Base-by-base conservation (phyloP, 78 protist species). In the Capsaspora owczarzaki region DNA sequence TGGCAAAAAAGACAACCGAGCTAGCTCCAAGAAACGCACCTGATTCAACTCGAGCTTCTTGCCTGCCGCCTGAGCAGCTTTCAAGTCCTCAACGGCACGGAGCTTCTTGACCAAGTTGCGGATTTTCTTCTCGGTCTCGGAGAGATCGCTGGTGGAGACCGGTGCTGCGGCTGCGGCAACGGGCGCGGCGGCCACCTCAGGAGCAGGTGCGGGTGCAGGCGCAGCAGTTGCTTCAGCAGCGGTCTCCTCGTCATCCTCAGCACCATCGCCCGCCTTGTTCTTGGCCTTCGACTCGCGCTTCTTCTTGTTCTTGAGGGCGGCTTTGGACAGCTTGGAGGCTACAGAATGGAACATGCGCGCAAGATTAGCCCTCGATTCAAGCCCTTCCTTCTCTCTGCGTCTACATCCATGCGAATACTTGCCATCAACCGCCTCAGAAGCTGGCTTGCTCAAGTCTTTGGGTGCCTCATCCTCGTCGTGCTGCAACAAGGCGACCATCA, bases 291-390 rank as follows among this genome's bases (percentile, higher is more conserved):
- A n/a, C 76, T 80, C 78, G n/a, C 78, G 53, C 84, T 80, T 80
- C 76, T 76, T 66, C 29, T 83, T 51, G 76, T 74, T 56, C 77
- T 61, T 49, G n/a, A 68, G 72, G 23, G 75, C 77, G 33, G 77
- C 86, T 23, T 51, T 61, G 47, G 44, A 47, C 80, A 41, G 40
- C 60, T 10, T 2, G 42, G 80, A 20, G 2, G 19, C 51, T 5
- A 29, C 66, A 2, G 66, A 56, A 20, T 49, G 56, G 10, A 16
- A 10, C n/a, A 49, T 49, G 56, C 10, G 16, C 16, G 56, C 56
- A 16, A 20, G 16, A 20, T 49, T 20, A 16, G 16, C n/a, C 56
- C 10, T 16, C n/a, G 56, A 49, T 10, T 16, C n/a, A 49, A 49
- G 10, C 10, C 56, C 56, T 4, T 56, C 14, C 20, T 56, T 2